Base-by-base conservation (phyloP, 129 eudicot genomes). In the Chrysanthemum lavandulifolium region DNA sequence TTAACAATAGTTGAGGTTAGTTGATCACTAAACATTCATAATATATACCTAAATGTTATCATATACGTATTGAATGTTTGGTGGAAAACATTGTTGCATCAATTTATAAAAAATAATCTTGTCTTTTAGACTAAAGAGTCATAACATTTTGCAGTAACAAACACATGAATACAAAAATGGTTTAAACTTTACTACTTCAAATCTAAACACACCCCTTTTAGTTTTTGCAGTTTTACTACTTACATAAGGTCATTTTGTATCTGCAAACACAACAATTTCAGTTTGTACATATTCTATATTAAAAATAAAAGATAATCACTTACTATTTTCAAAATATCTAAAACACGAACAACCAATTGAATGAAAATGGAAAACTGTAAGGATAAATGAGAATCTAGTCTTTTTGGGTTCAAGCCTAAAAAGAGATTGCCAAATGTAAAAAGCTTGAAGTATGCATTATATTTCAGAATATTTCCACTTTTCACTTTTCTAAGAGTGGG, bases 321-420 rank as follows among this genome's bases (percentile, higher is more conserved):
- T 56, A 14, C 10, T 56, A 31, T 31, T 31, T 31, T 31, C 36
- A 31, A 31, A 31, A 31, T 31, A 31, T 31, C 36, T 31, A 57
- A 11, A 19, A 2, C 10, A 4, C 19, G 7, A 19, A 47, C 12
- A 43, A 65, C 21, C 40, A 40, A 74, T 14, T 51, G 1, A 65
- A 56, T 36, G 18, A 13, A 51, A 62, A 31, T 75, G 10, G 51
- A 58, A 16, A 25, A 47, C 15, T 15, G 60, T 4, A 60, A 31
- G 68, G 70, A 68, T 29, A 69, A 31, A 23, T 49, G 43, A 50
- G 65, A 77, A 61, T 61, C 81, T 76, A 50, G 33, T 56, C 75
- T 48, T 68, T 66, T 31, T 33, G 76, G 52, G 56, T 69, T 68
- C 64, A 19, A 69, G 61, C 52, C 54, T 15, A 68, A 51, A 31